Evolutionary conservation across 495 filamentous ascomycete genomes (phyloP), one percentile per base, ranked within the genome.

Genomic region (Podospora sp.): DNA sequence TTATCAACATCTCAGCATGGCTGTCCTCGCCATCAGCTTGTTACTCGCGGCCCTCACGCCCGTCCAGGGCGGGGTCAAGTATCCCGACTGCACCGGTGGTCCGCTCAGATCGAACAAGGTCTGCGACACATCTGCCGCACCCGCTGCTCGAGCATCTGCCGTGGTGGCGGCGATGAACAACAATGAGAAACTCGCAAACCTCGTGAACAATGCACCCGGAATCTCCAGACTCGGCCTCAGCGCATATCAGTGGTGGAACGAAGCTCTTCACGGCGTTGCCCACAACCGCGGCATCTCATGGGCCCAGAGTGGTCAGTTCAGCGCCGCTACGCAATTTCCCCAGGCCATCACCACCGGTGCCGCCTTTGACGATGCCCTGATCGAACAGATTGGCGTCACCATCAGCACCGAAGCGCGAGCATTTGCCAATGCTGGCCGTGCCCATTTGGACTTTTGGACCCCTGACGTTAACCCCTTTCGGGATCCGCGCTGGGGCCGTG

Each of bases 381-480:
- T 86, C 14, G 55, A 76, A 20, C 26, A 73, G 16, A 76, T 86
- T 36, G 84, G 69, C 14, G 65, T 64, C 11, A 70, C 76, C 50
- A 84, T 91, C 36, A 81, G 82, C 14, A 91, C 83, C 7, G 88
- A 92, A 73, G 87, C 84, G 9, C 80, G 89, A n/a, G 88, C 89
- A 1, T 91, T 88, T 71, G 88, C 80, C 73, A 92, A 92, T 66
- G 82, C 66, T 18, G 85, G 84, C 20, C 75, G 80, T 21, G 82
- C 81, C 49, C 85, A 86, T 0, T 73, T 91, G 6, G 85, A 91
- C 71, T 86, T 79, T 62, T 92, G 87, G 78, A 85, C 89, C 0
- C 89, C 89, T 0, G 89, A 91, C 68, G 89, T 91, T 76, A 92
- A 92, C 72, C 81, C 85, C 0, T 91, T 88, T 78, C 74, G 74